Conservation (phyloP, 352 stramenopile genomes). For the Globisporangium abappressorium region DNA sequence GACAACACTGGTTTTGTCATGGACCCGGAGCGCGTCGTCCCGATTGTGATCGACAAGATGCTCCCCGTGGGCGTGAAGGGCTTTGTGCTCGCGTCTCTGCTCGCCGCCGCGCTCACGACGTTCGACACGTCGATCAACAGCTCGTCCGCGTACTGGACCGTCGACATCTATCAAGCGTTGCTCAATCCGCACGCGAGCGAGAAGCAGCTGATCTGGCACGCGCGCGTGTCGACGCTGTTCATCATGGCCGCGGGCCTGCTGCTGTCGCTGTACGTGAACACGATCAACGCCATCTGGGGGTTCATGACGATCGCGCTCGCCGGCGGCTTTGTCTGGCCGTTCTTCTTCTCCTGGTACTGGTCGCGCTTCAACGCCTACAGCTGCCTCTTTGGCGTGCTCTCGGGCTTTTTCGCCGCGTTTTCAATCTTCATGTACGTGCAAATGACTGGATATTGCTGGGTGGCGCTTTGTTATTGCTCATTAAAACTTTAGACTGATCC, state of each 20-base stretch:
- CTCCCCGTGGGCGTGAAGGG: slow-evolving; percentile 59
- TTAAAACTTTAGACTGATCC: background rate
- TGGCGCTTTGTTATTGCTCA: background rate
- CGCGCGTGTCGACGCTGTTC: slow-evolving; percentile 48
- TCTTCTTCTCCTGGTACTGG: slow-evolving; percentile 85
- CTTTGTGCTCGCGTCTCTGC: slow-evolving; percentile 64
- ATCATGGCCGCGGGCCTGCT: slow-evolving; percentile 59
- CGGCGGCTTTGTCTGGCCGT: slow-evolving; percentile 65
- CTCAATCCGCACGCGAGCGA: slow-evolving; percentile 58
- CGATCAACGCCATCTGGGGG: slow-evolving; percentile 80
- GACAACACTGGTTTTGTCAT: slow-evolving; percentile 38
- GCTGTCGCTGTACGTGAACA: slow-evolving; percentile 64
- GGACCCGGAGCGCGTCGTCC: slow-evolving; percentile 72
- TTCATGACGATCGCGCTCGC: slow-evolving; percentile 78
- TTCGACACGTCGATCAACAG: slow-evolving; percentile 83
- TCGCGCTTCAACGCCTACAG: slow-evolving; percentile 67
- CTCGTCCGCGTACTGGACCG: slow-evolving; percentile 76
- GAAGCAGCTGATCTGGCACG: slow-evolving; percentile 60
- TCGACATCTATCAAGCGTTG: slow-evolving; percentile 79
- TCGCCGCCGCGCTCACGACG: slow-evolving; percentile 72
- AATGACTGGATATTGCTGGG: background rate
- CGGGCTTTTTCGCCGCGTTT: slow-evolving; percentile 51
- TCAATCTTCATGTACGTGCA: slow-evolving; percentile 63
- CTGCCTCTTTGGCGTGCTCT: slow-evolving; percentile 49
- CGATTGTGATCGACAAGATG: slow-evolving; percentile 74